phyloP scores from a whole-genome alignment of 495 filamentous ascomycete genomes.

The Tuber microsphaerosporum region DNA sequence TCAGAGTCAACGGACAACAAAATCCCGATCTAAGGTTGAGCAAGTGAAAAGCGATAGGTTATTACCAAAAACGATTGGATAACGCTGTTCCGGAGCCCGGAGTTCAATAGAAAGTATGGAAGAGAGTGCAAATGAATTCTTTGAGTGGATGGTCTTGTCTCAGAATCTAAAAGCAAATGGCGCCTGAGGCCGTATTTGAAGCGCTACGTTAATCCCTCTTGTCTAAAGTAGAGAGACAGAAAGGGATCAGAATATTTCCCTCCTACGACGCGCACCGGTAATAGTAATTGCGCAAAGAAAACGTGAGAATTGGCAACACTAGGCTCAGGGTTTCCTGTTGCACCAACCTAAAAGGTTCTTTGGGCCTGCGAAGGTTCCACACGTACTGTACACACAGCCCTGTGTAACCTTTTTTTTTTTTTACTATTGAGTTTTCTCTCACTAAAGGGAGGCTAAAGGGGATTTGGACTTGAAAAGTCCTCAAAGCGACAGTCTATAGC shows the following conservation, averaged over 20 bases:
- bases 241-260: neutral
- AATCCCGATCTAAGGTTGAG: conserved; percentile 28
- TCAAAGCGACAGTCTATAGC: conserved; percentile 3
- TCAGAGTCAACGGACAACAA: conserved; percentile 34
- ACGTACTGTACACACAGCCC: conserved; percentile 31
- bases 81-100: conserved; percentile 27
- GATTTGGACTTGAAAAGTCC: conserved; percentile 8
- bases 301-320: neutral
- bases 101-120: conserved; percentile 12
- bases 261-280: neutral
- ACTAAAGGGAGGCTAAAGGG: conserved; percentile 20
- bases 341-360: conserved; percentile 28
- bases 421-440: conserved; percentile 18
- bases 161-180: conserved; percentile 28
- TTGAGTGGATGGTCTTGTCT: conserved; percentile 13
- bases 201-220: conserved; percentile 24
- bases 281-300: conserved; percentile 3
- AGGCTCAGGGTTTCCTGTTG: conserved; percentile 15
- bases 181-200: conserved; percentile 18
- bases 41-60: conserved; percentile 18
- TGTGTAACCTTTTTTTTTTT: conserved; percentile 26
- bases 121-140: conserved; percentile 8
- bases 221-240: neutral
- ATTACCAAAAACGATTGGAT: conserved; percentile 27
- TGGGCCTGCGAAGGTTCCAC: conserved; percentile 25